phyloP scores from a whole-genome alignment of 345 rosid genomes.

The Linum usitatissimum region DNA sequence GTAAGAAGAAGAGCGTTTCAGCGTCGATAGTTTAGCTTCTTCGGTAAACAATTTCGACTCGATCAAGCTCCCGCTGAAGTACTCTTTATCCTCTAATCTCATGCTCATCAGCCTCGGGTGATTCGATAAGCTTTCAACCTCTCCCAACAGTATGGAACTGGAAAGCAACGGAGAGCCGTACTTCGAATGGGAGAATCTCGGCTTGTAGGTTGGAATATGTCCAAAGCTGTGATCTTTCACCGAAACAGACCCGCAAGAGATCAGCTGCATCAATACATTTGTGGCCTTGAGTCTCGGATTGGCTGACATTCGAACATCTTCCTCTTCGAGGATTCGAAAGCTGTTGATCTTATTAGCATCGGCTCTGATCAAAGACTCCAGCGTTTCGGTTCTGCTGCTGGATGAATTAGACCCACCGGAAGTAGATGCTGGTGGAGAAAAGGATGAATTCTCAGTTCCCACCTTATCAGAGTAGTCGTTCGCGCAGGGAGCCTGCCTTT shows the following conservation, averaged over 20 bases:
- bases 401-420: constrained; percentile 53
- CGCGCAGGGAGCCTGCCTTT: constrained; percentile 26
- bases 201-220: constrained; percentile 64
- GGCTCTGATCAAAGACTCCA: constrained; percentile 86
- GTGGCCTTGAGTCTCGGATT: constrained; percentile 61
- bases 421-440: constrained; percentile 60
- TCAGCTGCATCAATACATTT: constrained; percentile 76
- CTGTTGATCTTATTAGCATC: constrained; percentile 82
- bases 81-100: constrained; percentile 76
- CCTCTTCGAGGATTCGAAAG: constrained; percentile 77
- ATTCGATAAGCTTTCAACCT: constrained; percentile 71
- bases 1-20: constrained; percentile 91
- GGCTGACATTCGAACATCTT: constrained; percentile 52
- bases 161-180: constrained; percentile 60
- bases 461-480: constrained; percentile 36
- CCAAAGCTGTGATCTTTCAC: constrained; percentile 89
- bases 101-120: constrained; percentile 64
- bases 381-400: constrained; percentile 66
- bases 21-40: constrained; percentile 34
- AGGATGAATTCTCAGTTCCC: constrained; percentile 37
- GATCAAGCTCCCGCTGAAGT: constrained; percentile 85
- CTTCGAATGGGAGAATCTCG: constrained; percentile 63
- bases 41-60: constrained; percentile 55
- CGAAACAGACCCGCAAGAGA: constrained; percentile 90
- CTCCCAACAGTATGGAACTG: constrained; percentile 59